Base-by-base conservation (phyloP, 257 asterid genomes). In the Catharanthus roseus region DNA sequence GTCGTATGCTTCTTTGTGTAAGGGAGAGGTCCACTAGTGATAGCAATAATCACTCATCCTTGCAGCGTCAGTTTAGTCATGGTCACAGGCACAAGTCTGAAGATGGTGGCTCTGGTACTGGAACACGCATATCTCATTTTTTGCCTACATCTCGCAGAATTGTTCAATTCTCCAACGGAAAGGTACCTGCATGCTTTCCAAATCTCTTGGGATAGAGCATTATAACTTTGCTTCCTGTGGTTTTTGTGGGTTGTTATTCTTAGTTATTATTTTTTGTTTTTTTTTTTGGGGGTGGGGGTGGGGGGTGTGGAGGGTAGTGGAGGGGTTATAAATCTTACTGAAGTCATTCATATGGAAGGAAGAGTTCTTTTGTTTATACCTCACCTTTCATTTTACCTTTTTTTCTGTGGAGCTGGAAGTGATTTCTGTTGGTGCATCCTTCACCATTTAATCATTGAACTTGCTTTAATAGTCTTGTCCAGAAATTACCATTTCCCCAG, bases 1-100 rank as follows among this genome's bases (percentile, higher is more conserved):
- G 99, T 34, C 97, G 99, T 44, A 95, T 95, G 99, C 98, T 95
- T 83, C 97, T 95, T 68, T 95, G 99, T 80, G 90, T 89, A 80
- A 87, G 99, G 78, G 99, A 95, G 85, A 89, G 99, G 86, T 82
- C 93, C 76, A 69, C 79, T 55, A 82, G 82, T 45, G 97, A 85
- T 76, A 87, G 84, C 73, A 90, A 83, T 70, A 91, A 77, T 66
- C 96, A 80, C 79, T 87, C 98, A 74, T 88, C 97, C 77, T 80
- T 95, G 83, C 97, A 95, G 63, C 85, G 99, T 21, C 99, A 95
- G 74, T 95, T 95, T 81, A 91, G 99, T 85, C 93, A 85, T 74
- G 99, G 97, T 51, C 97, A 86, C 83, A 82, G 87, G 81, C 95
- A 84, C 64, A 95, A 91, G 82, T 81, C 92, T 68, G 97, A 91